phyloP scores from a whole-genome alignment of 306 rosid species.

The Nissolia schottii region DNA sequence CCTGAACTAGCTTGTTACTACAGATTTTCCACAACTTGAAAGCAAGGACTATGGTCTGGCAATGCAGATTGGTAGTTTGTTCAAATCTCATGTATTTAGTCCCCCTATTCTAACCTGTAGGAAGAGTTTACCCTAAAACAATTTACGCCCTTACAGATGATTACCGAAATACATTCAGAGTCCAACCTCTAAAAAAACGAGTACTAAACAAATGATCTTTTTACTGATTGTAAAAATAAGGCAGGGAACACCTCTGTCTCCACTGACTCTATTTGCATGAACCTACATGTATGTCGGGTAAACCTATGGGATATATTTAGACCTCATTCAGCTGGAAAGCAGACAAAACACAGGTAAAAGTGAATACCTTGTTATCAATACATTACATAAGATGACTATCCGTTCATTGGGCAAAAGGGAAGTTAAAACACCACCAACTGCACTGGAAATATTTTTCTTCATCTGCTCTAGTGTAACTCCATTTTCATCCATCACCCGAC shows the following conservation, averaged over 20 bases:
- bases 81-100: not conserved
- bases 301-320: not conserved
- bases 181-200: not conserved
- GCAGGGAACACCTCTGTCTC: not conserved
- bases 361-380: slow-evolving; percentile 77
- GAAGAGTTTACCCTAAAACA: not conserved
- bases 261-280: not conserved
- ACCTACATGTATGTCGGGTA: not conserved
- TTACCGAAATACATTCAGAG: slow-evolving; percentile 6
- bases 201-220: not conserved
- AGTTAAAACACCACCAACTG: slow-evolving; percentile 68
- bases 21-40: not conserved
- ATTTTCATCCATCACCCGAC: slow-evolving; percentile 91
- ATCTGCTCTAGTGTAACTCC: slow-evolving; percentile 67
- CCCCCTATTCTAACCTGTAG: not conserved
- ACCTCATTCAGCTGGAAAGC: slow-evolving; percentile 18
- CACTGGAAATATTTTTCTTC: slow-evolving; percentile 80
- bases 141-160: not conserved
- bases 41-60: not conserved
- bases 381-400: slow-evolving; percentile 60
- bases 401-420: slow-evolving; percentile 85
- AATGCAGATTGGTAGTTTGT: not conserved
- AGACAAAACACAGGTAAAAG: slow-evolving; percentile 25
- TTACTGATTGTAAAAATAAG: not conserved
- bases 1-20: not conserved